Conservation (phyloP, 495 filamentous ascomycete species). For the Neurospora pannonica region DNA sequence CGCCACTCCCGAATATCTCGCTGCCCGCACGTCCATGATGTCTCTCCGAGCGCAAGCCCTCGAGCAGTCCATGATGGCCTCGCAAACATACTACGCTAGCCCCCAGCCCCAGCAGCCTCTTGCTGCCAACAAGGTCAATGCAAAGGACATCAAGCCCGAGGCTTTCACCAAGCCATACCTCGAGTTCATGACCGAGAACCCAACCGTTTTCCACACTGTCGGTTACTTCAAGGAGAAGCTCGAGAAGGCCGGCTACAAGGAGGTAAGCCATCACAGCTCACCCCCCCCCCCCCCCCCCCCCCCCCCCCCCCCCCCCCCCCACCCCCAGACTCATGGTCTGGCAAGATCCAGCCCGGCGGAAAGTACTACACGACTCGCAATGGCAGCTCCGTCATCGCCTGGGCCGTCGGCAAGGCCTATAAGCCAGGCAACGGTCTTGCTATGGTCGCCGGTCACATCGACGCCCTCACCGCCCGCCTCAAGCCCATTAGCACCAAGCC, state of each 20-base stretch:
- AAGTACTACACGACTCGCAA: constrained; percentile 88
- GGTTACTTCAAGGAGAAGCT: constrained; percentile 64
- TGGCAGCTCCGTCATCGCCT: constrained; percentile 78
- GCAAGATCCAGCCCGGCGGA: constrained; percentile 65
- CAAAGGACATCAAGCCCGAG: constrained; percentile 39
- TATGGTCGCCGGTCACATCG: constrained; percentile 80
- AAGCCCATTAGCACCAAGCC: constrained; percentile 84
- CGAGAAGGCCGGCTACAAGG: constrained; percentile 58
- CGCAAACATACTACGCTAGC: not conserved
- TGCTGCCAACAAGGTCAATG: constrained; percentile 11
- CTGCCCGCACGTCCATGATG: constrained; percentile 29
- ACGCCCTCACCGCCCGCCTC: constrained; percentile 77
- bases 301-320: too few species aligned
- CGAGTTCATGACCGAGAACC: constrained; percentile 80
- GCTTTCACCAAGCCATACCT: constrained; percentile 77
- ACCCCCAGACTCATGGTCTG: constrained; percentile 68
- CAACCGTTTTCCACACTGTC: constrained; percentile 87
- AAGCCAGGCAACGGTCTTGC: constrained; percentile 74
- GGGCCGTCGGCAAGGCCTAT: constrained; percentile 72
- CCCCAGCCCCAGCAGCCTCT: not conserved
- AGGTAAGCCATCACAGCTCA: constrained; percentile 26
- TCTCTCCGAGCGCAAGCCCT: constrained; percentile 27
- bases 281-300: too few species aligned
- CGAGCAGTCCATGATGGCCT: constrained; percentile 13
- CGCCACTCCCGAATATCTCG: constrained; percentile 32